Evolutionary conservation across 1,284 basidiomycete species (phyloP).

Genomic region (Athelia sp.): DNA sequence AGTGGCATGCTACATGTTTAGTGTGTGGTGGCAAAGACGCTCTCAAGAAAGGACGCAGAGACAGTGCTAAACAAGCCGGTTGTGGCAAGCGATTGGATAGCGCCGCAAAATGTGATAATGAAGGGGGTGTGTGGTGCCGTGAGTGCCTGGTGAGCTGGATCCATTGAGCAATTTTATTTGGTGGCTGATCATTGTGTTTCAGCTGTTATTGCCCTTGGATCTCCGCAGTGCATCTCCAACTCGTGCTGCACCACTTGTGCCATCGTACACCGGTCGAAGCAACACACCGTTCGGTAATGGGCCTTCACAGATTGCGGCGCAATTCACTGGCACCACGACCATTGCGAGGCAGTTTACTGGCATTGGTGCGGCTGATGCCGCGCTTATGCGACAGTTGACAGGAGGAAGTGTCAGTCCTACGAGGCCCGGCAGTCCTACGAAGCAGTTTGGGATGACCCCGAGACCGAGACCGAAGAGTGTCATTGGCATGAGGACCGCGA

Average conservation of each 20-base stretch:
- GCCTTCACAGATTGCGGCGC: slow-evolving; percentile 33
- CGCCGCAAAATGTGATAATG: slow-evolving; percentile 68
- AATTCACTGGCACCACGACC: slow-evolving; percentile 65
- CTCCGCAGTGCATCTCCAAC: slow-evolving; percentile 44
- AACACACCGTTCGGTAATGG: slow-evolving; percentile 21
- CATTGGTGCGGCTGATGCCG: slow-evolving; percentile 38
- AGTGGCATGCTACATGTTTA: slow-evolving; percentile 73
- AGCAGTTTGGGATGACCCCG: slow-evolving; percentile 34
- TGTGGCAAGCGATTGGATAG: slow-evolving; percentile 80
- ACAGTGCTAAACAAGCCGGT: slow-evolving; percentile 45
- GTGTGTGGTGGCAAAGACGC: slow-evolving; percentile 67
- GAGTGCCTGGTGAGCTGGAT: slow-evolving; percentile 63
- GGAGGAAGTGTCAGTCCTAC: slow-evolving; percentile 64
- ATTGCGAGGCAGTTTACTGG: slow-evolving; percentile 74
- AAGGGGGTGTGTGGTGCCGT: slow-evolving; percentile 75
- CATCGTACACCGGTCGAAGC: slow-evolving; percentile 41
- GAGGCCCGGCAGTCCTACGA: slow-evolving; percentile 48
- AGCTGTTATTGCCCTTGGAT: slow-evolving; percentile 55
- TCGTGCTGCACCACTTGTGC: slow-evolving; percentile 34
- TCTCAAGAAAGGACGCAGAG: slow-evolving; percentile 17
- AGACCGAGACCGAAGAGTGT: slow-evolving; percentile 59
- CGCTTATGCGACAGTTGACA: slow-evolving; percentile 54
- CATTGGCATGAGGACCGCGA: slow-evolving; percentile 48
- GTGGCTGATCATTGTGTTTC: slow-evolving; percentile 8
- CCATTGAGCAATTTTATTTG: slow-evolving; percentile 6